Evolutionary conservation across 2,329 filamentous ascomycete genomes (phyloP), one percentile per base, ranked within the genome.

Genomic region (Gaeumannomyces tritici): DNA sequence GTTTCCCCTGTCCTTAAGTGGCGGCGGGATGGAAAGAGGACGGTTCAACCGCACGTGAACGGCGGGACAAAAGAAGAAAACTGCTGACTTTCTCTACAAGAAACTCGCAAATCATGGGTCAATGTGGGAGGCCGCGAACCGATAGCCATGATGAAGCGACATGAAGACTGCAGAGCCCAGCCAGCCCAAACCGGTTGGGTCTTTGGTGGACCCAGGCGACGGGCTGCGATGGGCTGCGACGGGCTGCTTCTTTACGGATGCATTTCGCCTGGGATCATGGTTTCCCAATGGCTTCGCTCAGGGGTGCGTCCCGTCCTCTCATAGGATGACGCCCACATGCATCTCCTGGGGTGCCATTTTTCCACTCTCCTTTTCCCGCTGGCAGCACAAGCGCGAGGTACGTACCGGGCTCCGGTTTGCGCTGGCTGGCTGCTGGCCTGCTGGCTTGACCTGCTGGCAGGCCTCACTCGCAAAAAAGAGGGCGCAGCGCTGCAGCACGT

Each of bases 301-400:
- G 67, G 66, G 64, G 66, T 62, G 67, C 56, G 65, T 65, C 62
- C 68, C 62, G 68, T 64, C 31, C 66, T 73, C 72, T 71, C 67
- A 75, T 75, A 75, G 73, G 73, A 68, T 68, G 63, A 71, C 67
- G 62, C 21, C 67, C 66, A 68, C 70, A 73, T 75, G 73, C 73
- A 73, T 66, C 68, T 67, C 67, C 72, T 67, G 69, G 72, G 69
- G 72, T 69, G 67, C 67, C 68, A 61, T 51, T 47, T 58, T 31
- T 59, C 61, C 51, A 35, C 5, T 27, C 35, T 15, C 8, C 57
- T 42, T 59, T 59, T 27, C n/a, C 27, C 24, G 21, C 21, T 21
- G 21, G 12, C 18, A 59, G 57, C 21, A 51, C 26, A 2, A 26
- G n/a, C 31, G 31, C 8, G 42, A n/a, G 42, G 42, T 51, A 51